Evolutionary conservation across 2,329 filamentous ascomycete species (phyloP), one percentile per base, ranked within the genome.

Genomic region (Escovopsis sp.): DNA sequence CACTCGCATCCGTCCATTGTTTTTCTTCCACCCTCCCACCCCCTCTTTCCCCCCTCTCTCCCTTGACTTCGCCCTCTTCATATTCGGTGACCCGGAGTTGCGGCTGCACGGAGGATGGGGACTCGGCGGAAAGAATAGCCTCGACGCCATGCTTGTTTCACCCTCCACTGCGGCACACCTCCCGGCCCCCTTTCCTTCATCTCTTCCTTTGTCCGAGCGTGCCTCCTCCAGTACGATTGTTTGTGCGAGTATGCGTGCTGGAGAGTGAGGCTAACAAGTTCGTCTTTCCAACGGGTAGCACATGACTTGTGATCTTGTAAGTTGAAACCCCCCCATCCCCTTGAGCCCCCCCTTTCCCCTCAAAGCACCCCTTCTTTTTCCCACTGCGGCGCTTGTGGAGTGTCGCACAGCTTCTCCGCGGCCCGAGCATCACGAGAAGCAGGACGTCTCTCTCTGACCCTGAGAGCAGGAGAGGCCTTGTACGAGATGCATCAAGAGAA

Each of bases 401-500:
- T 30, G 19, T 3, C 19, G 17, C n/a, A 34, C 15, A 18, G 14
- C 14, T 31, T 29, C 18, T 17, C 26, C 10, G 28, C 17, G 26
- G 17, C 15, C 9, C 27, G 17, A 32, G 21, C 5, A 9, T n/a
- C n/a, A 25, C 21, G 11, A 25, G 21, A 25, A 25, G 11, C 21
- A 10, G n/a, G 19, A 8, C 14, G 6, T 13, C 13, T 15, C 15
- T 6, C 43, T 45, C 53, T 56, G 42, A 56, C 44, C 38, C 33
- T 38, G 39, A 47, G 41, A 37, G 46, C 58, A 92, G 85, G 85
- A 93, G 66, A 79, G 90, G 56, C 90, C 90, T 52, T 98, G 90
- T 71, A 88, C 85, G 51, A 76, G 90, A 62, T 98, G 90, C 67
- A 84, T 96, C 62, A 98, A 96, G 65, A 79, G 90, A 53, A 94